Conservation (phyloP, 176 grass and related monocot genomes). For the Melocanna baccifera region DNA sequence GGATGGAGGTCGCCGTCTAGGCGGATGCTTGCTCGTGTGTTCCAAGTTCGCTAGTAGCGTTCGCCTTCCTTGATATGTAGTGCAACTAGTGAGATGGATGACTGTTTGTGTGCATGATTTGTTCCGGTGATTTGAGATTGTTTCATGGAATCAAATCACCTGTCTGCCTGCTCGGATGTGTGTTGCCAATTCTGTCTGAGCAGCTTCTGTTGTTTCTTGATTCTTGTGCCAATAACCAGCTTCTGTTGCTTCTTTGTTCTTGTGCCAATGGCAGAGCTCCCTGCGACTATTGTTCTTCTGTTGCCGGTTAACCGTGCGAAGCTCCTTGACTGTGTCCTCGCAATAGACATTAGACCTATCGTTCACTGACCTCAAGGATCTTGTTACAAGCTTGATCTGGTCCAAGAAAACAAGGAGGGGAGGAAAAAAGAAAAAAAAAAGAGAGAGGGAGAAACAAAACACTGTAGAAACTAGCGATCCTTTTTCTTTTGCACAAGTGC, state of each 20-base stretch:
- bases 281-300: no score
- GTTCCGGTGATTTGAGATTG: slow-evolving; percentile 3
- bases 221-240: not conserved
- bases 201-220: not conserved
- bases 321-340: not conserved
- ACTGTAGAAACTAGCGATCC: not conserved
- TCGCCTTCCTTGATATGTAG: slow-evolving; percentile 15
- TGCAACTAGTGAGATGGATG: not conserved
- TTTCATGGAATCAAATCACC: slow-evolving; percentile 41
- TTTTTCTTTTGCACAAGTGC: slow-evolving; percentile 20
- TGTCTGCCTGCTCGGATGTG: slow-evolving; percentile 9
- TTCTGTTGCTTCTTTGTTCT: not conserved
- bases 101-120: not conserved
- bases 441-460: not conserved
- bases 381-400: not conserved
- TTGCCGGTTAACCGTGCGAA: no score
- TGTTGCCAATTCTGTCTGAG: not conserved
- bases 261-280: not conserved
- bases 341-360: not conserved
- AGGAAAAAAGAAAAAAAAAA: not conserved
- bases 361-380: not conserved
- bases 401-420: not conserved
- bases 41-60: not conserved
- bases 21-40: not conserved
- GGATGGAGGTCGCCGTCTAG: slow-evolving; percentile 69